Evolutionary conservation across 2,329 filamentous ascomycete genomes (phyloP), one percentile per base, ranked within the genome.

Genomic region (Phaeophleospora eucalypticola): DNA sequence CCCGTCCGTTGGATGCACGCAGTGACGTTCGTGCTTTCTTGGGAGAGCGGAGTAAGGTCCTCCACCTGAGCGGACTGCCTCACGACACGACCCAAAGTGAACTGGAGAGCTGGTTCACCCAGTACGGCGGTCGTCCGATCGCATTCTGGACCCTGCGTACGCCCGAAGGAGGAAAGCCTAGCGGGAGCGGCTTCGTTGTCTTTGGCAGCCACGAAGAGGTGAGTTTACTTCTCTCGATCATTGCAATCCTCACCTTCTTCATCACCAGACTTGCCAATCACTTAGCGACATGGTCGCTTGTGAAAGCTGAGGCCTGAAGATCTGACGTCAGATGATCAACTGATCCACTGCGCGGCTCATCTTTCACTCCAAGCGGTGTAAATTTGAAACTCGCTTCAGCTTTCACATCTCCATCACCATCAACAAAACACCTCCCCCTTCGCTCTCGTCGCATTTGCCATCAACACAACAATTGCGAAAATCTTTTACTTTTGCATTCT

Each of bases 201-300:
- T 98, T 98, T 67, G 97, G 93, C 54, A 97, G 91, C 38, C 93
- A 98, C 66, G 93, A 98, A 77, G 93, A 98, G 84, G 90, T 95
- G 75, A 73, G 83, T 76, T 48, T 46, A 33, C n/a, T 19, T 34
- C 41, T 21, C 36, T 32, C 17, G 15, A n/a, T 40, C 3, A n/a
- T n/a, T 35, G 14, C 40, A 18, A 9, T 41, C 21, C 10, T 32
- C 39, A 41, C 20, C 17, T 39, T 17, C n/a, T 20, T 6, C 36
- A 24, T 39, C n/a, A 8, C 15, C 36, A 37, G 3, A 16, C 16
- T 19, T 19, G 12, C 6, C 36, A 19, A 3, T 18, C 16, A 17
- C 15, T 6, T 7, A 6, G 24, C 24, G 24, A 29, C 24, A 6
- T 6, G 4, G 8, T 19, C 8, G 36, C 36, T 18, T 37, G 36